Base-by-base conservation (phyloP, 2,329 filamentous ascomycete species). In the Fusarium brevicatenulatum region DNA sequence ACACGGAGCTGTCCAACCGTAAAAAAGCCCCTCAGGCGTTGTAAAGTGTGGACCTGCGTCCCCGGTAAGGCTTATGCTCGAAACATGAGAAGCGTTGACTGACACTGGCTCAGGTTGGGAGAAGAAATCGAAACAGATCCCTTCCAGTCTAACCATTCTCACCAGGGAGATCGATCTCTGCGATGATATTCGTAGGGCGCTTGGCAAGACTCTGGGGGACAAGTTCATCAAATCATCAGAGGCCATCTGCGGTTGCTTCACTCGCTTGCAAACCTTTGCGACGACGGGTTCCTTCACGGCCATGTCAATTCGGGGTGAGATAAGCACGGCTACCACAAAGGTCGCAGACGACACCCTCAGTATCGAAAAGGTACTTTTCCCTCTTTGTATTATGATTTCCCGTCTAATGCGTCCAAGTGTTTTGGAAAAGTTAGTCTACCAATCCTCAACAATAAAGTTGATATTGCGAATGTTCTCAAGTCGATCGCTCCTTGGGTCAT, bases 31-130 rank as follows among this genome's bases (percentile, higher is more conserved):
- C 46, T 49, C 46, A 32, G 46, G 10, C 15, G 21, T 1, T 49
- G 46, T 32, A 49, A 49, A 49, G 15, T 16, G 18, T 49, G 28
- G 28, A 49, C 28, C 12, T 49, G 46, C 4, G 21, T 49, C 0
- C 46, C 46, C 10, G 46, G 46, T 49, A 49, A 49, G 28, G 3
- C 2, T 49, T 18, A 7, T 5, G 15, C 1, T n/a, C 46, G 9
- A n/a, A 8, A n/a, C 0, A n/a, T 6, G 4, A 9, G 9, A n/a
- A 6, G 1, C 0, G 0, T 18, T 18, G 2, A n/a, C 28, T 49
- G 21, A 49, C 28, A n/a, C 5, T n/a, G 2, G 15, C 2, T 32
- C 21, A 49, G 46, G 28, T 3, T 49, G 46, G 28, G 46, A 49
- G 21, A 49, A n/a, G 46, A 49, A 32, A 32, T 32, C 28, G 46